Conservation (phyloP, 768 basidiomycete genomes). For the Collybiopsis luxurians region DNA sequence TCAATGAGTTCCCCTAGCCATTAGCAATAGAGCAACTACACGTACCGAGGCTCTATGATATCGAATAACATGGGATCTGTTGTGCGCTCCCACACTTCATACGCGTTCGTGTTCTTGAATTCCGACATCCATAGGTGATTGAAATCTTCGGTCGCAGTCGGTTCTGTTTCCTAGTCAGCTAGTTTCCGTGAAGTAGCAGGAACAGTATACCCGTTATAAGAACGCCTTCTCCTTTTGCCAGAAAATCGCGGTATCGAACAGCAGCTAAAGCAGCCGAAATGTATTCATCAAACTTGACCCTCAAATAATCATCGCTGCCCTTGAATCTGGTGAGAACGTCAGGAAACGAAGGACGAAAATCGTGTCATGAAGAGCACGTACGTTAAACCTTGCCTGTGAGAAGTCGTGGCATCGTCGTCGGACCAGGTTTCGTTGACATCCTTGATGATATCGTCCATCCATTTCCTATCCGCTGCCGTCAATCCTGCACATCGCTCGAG, state of each 20-base stretch:
- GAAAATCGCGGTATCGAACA: slow-evolving; percentile 87
- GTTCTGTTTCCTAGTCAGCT: neutral
- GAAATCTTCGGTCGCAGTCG: slow-evolving; percentile 72
- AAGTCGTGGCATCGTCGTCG: slow-evolving; percentile 49
- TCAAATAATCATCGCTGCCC: slow-evolving; percentile 93
- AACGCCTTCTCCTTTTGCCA: slow-evolving; percentile 68
- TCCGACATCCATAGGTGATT: slow-evolving; percentile 85
- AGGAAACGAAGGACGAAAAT: too few species aligned
- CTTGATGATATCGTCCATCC: slow-evolving; percentile 93
- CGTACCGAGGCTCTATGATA: slow-evolving; percentile 86
- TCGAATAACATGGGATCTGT: slow-evolving; percentile 95
- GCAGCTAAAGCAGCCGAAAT: slow-evolving; percentile 83
- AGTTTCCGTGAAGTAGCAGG: slow-evolving; percentile 18
- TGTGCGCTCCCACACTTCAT: slow-evolving; percentile 83
- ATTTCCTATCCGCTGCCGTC: slow-evolving; percentile 92
- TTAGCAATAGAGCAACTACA: neutral
- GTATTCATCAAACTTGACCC: slow-evolving; percentile 96
- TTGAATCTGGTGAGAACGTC: slow-evolving; percentile 64
- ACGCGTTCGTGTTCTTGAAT: slow-evolving; percentile 86
- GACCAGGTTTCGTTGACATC: slow-evolving; percentile 85
- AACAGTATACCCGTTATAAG: slow-evolving; percentile 59
- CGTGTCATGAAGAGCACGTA: too few species aligned
- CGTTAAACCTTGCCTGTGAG: slow-evolving; percentile 56
- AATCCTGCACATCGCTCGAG: slow-evolving; percentile 76
- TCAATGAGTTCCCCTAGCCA: neutral